A percentile compares a stretch with the other conserved stretches of the same genome.
Evolutionary conservation across 164 flowering plant genomes (phyloP).

Genomic region (Chimonanthus praecox): DNA sequence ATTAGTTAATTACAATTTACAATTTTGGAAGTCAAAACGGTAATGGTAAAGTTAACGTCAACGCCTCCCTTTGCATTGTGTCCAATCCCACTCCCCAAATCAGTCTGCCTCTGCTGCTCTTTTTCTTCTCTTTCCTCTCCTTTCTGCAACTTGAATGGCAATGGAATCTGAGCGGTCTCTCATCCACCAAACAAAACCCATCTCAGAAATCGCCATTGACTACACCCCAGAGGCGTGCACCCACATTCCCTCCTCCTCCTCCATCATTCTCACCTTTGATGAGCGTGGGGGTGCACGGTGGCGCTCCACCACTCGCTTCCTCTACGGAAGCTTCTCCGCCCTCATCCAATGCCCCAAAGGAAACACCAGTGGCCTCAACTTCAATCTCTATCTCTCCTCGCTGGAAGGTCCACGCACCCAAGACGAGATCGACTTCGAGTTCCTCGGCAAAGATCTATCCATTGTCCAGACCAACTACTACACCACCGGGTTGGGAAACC

Average conservation of each 20-base stretch:
- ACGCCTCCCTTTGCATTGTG: too few species aligned
- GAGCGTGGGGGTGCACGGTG: slow-evolving; percentile 56
- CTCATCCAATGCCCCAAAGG: slow-evolving; percentile 46
- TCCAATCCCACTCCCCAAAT: too few species aligned
- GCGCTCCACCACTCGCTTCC: slow-evolving; percentile 38
- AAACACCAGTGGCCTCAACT: slow-evolving; percentile 59
- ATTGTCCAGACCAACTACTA: slow-evolving; percentile 48
- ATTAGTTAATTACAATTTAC: too few species aligned
- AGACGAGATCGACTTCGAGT: slow-evolving; percentile 60
- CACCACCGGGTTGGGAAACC: slow-evolving; percentile 35
- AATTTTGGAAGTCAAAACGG: too few species aligned
- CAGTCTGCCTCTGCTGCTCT: not conserved
- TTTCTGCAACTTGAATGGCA: slow-evolving; percentile 9
- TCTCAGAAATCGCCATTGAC: slow-evolving; percentile 43
- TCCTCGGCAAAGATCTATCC: slow-evolving; percentile 45
- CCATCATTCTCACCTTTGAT: slow-evolving; percentile 39
- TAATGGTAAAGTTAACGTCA: too few species aligned
- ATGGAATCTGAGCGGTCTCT: slow-evolving; percentile 36
- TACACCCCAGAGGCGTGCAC: slow-evolving; percentile 45
- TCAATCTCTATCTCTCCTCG: slow-evolving; percentile 55
- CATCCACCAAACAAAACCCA: slow-evolving; percentile 22
- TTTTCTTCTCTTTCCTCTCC: not conserved
- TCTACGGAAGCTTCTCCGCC: slow-evolving; percentile 40
- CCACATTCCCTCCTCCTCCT: slow-evolving; percentile 32
- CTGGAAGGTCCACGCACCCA: slow-evolving; percentile 49